These are phyloP conservation scores for Amauroascus niger DNA, from an alignment of 2,329 filamentous ascomycete species.

Conservation along the genomic window DNA sequence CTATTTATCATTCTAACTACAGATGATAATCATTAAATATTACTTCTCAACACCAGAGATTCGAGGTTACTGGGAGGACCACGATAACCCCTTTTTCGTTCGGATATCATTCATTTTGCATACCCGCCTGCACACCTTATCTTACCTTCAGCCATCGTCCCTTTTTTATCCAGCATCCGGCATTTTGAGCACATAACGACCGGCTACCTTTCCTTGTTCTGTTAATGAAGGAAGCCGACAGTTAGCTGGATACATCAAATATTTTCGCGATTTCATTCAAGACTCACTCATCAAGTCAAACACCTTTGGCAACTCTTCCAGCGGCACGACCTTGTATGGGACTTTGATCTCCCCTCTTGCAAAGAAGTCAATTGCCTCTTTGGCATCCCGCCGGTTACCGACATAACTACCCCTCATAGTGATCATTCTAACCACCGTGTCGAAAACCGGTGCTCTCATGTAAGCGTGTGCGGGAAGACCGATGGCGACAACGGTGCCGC, in stretches of 20 bases:
- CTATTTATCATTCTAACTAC: too few species aligned
- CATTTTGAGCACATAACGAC: slow-evolving; percentile 39
- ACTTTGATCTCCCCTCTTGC: slow-evolving; percentile 71
- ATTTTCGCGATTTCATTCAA: background rate
- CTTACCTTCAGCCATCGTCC: background rate
- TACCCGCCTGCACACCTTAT: too few species aligned
- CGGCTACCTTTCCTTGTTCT: slow-evolving; percentile 35
- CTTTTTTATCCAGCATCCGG: slow-evolving; percentile 22
- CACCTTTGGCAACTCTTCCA: slow-evolving; percentile 70
- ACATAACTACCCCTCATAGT: slow-evolving; percentile 89
- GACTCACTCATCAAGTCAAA: slow-evolving; percentile 58
- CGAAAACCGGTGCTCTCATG: slow-evolving; percentile 76
- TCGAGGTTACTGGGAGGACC: too few species aligned
- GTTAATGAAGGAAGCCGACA: background rate
- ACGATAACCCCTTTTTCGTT: too few species aligned
- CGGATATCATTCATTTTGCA: too few species aligned
- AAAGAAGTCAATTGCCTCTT: slow-evolving; percentile 88
- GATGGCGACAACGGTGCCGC: slow-evolving; percentile 77
- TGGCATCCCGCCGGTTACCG: slow-evolving; percentile 77
- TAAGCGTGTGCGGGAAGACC: slow-evolving; percentile 73
- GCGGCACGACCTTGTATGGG: slow-evolving; percentile 74
- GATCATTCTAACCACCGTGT: slow-evolving; percentile 83
- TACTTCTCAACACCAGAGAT: too few species aligned
- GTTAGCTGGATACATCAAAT: slow-evolving; percentile 18
- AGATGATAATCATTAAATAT: too few species aligned